Evolutionary conservation across 805 yeast genomes (phyloP).

Genomic region (Candida sithepensis): DNA sequence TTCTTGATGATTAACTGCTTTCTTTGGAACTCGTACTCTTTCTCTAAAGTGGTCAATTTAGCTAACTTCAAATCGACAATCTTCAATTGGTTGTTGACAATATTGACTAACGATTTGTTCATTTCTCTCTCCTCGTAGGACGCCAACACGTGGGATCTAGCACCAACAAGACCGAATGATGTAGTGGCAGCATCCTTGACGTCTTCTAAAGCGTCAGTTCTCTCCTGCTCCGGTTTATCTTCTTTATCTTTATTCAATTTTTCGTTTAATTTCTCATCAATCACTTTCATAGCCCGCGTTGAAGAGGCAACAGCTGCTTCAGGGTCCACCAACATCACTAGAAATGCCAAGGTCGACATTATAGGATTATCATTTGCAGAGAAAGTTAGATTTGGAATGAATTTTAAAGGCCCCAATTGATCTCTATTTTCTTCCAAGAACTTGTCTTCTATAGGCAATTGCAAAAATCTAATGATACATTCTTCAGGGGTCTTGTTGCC

Average conservation of each 20-base stretch:
- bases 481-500: constrained; percentile 72
- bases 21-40: constrained; percentile 61
- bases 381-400: constrained; percentile 80
- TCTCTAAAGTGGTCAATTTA: constrained; percentile 59
- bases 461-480: constrained; percentile 75
- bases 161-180: constrained; percentile 75
- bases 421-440: constrained; percentile 46
- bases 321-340: constrained; percentile 81
- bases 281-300: constrained; percentile 48
- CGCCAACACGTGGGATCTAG: constrained; percentile 76
- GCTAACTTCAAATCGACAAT: constrained; percentile 62
- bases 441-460: constrained; percentile 77
- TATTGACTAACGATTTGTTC: constrained; percentile 52
- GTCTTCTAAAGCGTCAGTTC: constrained; percentile 23
- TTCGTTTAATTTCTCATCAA: constrained; percentile 40
- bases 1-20: constrained; percentile 58
- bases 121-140: constrained; percentile 77
- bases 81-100: constrained; percentile 59
- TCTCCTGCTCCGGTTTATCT: constrained; percentile 11
- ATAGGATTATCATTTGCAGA: constrained; percentile 90
- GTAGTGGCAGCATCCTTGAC: constrained; percentile 60
- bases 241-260: constrained; percentile 35
- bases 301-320: constrained; percentile 84
- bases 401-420: constrained; percentile 70
- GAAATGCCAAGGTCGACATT: constrained; percentile 84